phyloP scores from a whole-genome alignment of 129 eudicot genomes.

The Pulicaria dysenterica region DNA sequence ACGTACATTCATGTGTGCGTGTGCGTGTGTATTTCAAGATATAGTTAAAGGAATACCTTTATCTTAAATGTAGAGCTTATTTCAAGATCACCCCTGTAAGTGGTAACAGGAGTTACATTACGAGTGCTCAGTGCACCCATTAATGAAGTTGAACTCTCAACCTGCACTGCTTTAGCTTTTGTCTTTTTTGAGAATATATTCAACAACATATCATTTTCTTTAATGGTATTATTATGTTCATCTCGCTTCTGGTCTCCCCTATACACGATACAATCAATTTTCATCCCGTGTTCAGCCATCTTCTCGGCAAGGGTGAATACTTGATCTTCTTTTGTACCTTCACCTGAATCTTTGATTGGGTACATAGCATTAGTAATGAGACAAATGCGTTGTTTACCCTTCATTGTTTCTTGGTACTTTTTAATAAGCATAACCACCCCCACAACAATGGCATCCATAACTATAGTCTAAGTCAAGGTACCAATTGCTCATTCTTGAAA shows the following conservation, averaged over 20 bases:
- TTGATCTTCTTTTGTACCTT: slow-evolving; percentile 96
- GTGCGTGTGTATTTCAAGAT: too few relatives aligned
- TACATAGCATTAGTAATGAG: slow-evolving; percentile 74
- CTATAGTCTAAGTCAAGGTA: slow-evolving; percentile 67
- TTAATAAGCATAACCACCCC: slow-evolving; percentile 96
- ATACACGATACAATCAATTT: slow-evolving; percentile 69
- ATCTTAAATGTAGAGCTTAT: slow-evolving; percentile 69
- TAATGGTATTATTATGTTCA: slow-evolving; percentile 38
- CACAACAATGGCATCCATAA: slow-evolving; percentile 93
- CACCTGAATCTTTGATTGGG: slow-evolving; percentile 80
- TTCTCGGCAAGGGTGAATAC: slow-evolving; percentile 80
- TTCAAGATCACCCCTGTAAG: slow-evolving; percentile 88
- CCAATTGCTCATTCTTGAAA: slow-evolving; percentile 14
- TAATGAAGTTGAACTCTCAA: slow-evolving; percentile 74
- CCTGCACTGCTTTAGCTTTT: slow-evolving; percentile 70
- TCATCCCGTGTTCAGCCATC: slow-evolving; percentile 83
- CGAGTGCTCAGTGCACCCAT: slow-evolving; percentile 95
- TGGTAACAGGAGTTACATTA: slow-evolving; percentile 80
- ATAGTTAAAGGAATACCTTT: slow-evolving; percentile 53
- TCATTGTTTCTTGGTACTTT: slow-evolving; percentile 71
- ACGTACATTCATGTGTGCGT: too few relatives aligned
- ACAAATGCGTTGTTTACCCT: slow-evolving; percentile 92
- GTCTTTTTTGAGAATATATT: slow-evolving; percentile 64
- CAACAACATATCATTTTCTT: slow-evolving; percentile 79
- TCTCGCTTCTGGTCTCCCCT: slow-evolving; percentile 48